Evolutionary conservation across 305 asterid species (phyloP).

Genomic region (Fraxinus floribunda): DNA sequence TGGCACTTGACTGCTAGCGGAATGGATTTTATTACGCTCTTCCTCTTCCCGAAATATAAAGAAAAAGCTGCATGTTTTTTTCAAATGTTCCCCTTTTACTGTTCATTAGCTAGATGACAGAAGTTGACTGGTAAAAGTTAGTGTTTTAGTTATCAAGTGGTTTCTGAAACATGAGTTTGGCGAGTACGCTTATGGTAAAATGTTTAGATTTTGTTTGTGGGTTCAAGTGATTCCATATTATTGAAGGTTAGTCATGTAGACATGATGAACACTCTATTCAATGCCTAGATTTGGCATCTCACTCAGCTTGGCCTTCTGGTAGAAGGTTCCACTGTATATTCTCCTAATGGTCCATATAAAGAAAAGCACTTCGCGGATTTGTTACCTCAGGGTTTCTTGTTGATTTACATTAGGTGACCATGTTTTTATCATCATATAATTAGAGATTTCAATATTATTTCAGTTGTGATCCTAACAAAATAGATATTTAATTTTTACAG

Average conservation of each 20-base stretch:
- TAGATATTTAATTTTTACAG: constrained; percentile 41
- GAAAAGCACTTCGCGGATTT: not conserved
- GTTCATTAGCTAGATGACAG: not conserved
- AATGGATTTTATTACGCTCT: not conserved
- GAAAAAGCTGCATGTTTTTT: not conserved
- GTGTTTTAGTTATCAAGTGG: not conserved
- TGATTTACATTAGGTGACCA: constrained; percentile 1
- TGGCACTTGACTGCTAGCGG: not conserved
- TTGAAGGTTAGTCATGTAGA: not conserved
- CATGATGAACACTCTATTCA: not conserved
- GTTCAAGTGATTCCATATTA: not conserved
- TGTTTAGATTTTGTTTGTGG: not conserved
- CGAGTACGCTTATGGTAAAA: not conserved
- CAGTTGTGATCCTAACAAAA: constrained; percentile 19
- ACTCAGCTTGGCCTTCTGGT: not conserved
- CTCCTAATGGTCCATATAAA: not conserved
- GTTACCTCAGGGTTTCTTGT: not conserved
- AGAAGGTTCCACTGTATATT: not conserved
- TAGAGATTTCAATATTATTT: not conserved
- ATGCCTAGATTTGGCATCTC: not conserved
- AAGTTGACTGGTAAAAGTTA: not conserved
- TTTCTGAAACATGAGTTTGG: not conserved
- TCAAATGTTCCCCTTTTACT: not conserved
- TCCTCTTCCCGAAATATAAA: not conserved
- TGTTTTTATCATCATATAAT: not conserved